Evolutionary conservation across 1,139 yeast genomes (phyloP), one percentile per base, ranked within the genome.

Genomic region (Nematodospora anomalae): DNA sequence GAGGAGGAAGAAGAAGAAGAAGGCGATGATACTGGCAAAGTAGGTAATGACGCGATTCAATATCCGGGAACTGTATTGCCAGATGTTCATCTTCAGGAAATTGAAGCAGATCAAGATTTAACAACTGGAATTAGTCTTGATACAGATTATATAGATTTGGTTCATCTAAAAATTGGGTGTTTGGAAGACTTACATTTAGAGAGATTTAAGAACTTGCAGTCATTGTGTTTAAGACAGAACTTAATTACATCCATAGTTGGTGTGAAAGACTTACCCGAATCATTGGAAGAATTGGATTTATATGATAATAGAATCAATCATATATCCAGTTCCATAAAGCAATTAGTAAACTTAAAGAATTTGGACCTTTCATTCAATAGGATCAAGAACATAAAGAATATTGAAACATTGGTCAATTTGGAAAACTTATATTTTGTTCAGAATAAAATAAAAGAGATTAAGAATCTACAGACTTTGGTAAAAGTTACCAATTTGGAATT

Each of bases 251-350:
- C 85, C 13, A 72, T 90, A 33, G 76, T 80, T 32, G 94, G 80
- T 10, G 68, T 89, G 10, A 87, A 82, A 44, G 76, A 71, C 2
- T 57, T 90, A 14, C 69, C 72, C 1, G 78, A 71, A 1, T 68
- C 69, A 0, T 51, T 92, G 49, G 86, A 79, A 47, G 95, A 89
- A 47, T 65, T 94, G 45, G 98, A 92, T 57, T 70, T 90, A 25
- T 94, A 94, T 56, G 98, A 94, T 60, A 94, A 94, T 62, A 68
- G 96, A 49, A 84, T 94, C 48, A 80, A 83, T 45, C 97, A 90
- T 55, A 87, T 92, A 37, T 83, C 92, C 11, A 72, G 76, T 41
- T 80, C 76, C 48, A 58, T 88, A 28, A 77, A 75, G 40, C 80
- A 79, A 40, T 75, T 88, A 49, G 62, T 60, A 9, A 73, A 78